A percentile compares a stretch with the other conserved stretches of the same genome.
Evolutionary conservation across 371 early-diverging fungal species (phyloP).

Genomic region (Mucor saturninus): DNA sequence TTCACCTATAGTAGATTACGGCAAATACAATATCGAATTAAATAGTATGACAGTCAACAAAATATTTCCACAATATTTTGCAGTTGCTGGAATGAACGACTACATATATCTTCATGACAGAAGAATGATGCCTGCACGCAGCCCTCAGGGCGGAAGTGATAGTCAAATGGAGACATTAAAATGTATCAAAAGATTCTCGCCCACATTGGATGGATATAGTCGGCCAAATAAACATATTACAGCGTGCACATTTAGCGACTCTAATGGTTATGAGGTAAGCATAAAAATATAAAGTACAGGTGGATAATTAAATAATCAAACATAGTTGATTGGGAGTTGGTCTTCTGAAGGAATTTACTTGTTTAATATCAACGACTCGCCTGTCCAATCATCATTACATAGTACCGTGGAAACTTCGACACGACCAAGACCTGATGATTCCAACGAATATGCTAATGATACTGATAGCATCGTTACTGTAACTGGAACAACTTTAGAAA

Average conservation of each 20-base stretch:
- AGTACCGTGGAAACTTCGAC: not conserved
- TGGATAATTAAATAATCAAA: not conserved
- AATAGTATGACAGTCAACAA: constrained; percentile 59
- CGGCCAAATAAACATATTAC: constrained; percentile 39
- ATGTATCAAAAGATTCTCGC: constrained; percentile 43
- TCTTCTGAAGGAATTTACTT: constrained; percentile 58
- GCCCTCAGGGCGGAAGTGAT: not conserved
- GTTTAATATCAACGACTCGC: constrained; percentile 58
- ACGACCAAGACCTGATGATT: not conserved
- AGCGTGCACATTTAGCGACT: constrained; percentile 48
- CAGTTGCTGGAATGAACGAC: constrained; percentile 62
- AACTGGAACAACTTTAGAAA: no score
- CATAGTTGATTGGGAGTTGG: constrained; percentile 69
- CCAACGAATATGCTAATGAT: not conserved
- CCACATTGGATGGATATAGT: constrained; percentile 15
- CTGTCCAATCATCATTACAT: constrained; percentile 7
- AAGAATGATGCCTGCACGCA: constrained; percentile 51
- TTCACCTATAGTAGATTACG: constrained; percentile 57
- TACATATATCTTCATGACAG: constrained; percentile 69
- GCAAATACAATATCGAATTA: constrained; percentile 51
- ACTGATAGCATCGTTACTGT: not conserved
- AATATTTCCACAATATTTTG: constrained; percentile 60
- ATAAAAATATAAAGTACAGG: not conserved
- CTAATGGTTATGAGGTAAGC: constrained; percentile 48
- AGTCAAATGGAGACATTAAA: constrained; percentile 15